A percentile compares a stretch with the other conserved stretches of the same genome.
Evolutionary conservation across 768 basidiomycete genomes (phyloP).

Genomic region (Pholiota molesta): DNA sequence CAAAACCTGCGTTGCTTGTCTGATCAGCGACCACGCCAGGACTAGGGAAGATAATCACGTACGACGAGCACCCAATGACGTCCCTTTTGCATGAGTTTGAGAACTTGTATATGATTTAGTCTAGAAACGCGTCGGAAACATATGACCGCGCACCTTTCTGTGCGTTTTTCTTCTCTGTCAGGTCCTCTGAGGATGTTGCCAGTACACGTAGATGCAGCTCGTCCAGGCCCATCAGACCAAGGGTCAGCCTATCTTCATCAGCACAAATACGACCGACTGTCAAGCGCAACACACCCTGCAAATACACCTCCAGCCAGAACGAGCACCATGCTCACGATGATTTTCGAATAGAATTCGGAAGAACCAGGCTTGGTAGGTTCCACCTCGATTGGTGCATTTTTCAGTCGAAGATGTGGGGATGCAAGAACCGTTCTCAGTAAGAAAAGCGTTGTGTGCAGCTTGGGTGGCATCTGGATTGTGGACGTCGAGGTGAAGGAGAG

Average conservation of each 20-base stretch:
- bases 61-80: conserved; percentile 96
- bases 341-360: conserved; percentile 74
- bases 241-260: conserved; percentile 62
- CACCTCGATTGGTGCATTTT: conserved; percentile 15
- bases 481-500: neutral
- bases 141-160: conserved; percentile 53
- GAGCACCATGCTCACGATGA: conserved; percentile 64
- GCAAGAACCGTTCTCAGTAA: conserved; percentile 28
- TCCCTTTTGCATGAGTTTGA: conserved; percentile 60
- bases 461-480: conserved; percentile 12
- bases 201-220: conserved; percentile 89
- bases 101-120: conserved; percentile 39
- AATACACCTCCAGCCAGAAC: conserved; percentile 91
- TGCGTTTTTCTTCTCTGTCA: conserved; percentile 68
- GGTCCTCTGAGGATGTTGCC: conserved; percentile 77
- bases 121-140: neutral
- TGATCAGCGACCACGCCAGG: neutral
- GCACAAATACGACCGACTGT: neutral
- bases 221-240: conserved; percentile 93
- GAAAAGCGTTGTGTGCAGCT: conserved; percentile 24
- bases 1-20: conserved; percentile 59
- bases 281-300: conserved; percentile 65
- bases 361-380: conserved; percentile 43
- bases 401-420: conserved; percentile 21
- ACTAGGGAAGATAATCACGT: conserved; percentile 22